phyloP scores from a whole-genome alignment of 306 rosid species.

The Acacia confusa region DNA sequence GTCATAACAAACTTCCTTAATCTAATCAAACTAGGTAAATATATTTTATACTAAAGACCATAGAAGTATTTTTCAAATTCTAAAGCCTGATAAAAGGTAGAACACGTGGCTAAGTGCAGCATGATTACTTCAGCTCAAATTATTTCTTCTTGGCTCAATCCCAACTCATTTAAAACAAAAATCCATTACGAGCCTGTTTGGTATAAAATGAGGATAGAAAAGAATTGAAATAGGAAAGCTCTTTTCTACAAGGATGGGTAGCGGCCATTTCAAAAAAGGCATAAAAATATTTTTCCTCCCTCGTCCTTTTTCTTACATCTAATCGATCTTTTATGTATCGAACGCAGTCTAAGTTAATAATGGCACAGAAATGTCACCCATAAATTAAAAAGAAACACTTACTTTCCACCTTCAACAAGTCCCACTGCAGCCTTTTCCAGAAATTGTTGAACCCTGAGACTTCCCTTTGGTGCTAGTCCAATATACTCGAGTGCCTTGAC shows the following conservation, averaged over 20 bases:
- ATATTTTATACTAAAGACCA: no score
- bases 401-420: conserved; percentile 96
- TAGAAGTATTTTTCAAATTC: not conserved
- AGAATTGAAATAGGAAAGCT: not conserved
- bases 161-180: not conserved
- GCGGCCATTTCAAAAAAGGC: not conserved
- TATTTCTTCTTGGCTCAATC: not conserved
- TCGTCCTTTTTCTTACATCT: not conserved
- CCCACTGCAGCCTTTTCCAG: conserved; percentile 94
- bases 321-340: not conserved
- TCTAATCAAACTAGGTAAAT: no score
- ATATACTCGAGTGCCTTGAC: conserved; percentile 72
- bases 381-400: conserved; percentile 44
- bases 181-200: not conserved
- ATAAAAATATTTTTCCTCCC: not conserved
- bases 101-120: not conserved
- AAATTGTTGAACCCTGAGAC: conserved; percentile 87
- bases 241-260: not conserved
- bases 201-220: not conserved
- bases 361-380: not conserved
- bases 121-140: not conserved
- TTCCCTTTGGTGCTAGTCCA: conserved; percentile 91
- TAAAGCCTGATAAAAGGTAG: not conserved
- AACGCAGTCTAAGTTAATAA: not conserved
- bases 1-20: no score